Evolutionary conservation across 495 filamentous ascomycete species (phyloP), one percentile per base, ranked within the genome.

Genomic region (Umbilicaria muhlenbergii): DNA sequence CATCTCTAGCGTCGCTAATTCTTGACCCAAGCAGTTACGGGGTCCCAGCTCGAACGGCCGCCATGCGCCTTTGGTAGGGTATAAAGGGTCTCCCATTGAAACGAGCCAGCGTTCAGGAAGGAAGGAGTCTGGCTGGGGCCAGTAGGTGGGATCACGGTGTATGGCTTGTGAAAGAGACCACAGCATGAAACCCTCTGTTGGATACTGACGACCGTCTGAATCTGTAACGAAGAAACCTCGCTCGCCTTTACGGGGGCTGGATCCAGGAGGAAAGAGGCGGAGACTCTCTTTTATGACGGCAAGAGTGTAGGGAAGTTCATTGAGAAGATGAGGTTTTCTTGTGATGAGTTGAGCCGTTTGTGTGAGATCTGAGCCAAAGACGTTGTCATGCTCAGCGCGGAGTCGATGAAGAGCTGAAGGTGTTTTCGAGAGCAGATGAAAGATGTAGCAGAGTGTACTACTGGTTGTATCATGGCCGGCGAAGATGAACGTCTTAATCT

Each of bases 221-320:
- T 57, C 49, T n/a, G 12, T 16, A 8, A 49, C 45, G 21, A 4
- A 39, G 24, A 49, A 36, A 33, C 36, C 39, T n/a, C 35, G 28
- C 14, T 35, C 15, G 18, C 51, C 58, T 7, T 11, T 42, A 2
- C 48, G 51, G 17, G 48, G 39, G 4, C 47, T 50, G 6, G 44
- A 44, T 0, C 53, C 59, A 0, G 56, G 45, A 0, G 62, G 58
- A 33, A 44, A 61, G 42, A 70, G 11, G 13, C 70, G 55, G 28
- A 74, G 50, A 1, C 54, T 60, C 52, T 74, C 70, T 43, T 63
- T 61, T 36, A 73, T 63, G 16, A 66, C 59, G 11, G 58, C 65
- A 2, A 57, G 44, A 5, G 65, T 67, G 41, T 69, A 71, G 1
- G 58, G 45, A 51, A 65, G 43, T 32, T 51, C 43, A 46, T 64